phyloP scores from a whole-genome alignment of 2,329 filamentous ascomycete genomes.

The Ophiostoma tasmaniense region DNA sequence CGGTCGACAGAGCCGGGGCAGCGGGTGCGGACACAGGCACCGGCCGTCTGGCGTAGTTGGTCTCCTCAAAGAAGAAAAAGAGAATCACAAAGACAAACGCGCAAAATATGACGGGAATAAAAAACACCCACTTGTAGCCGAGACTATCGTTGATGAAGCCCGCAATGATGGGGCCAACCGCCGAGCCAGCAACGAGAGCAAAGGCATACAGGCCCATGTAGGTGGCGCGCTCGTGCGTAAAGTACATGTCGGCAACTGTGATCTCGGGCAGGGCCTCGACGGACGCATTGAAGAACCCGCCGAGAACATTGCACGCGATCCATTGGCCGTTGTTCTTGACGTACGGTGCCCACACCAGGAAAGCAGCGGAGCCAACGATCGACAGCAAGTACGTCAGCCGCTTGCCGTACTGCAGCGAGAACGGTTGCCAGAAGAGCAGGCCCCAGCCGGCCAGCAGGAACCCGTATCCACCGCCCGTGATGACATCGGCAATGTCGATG shows the following conservation, averaged over 20 bases:
- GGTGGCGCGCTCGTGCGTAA: conserved; percentile 26
- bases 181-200: conserved; percentile 36
- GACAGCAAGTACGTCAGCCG: conserved; percentile 21
- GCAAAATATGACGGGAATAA: conserved; percentile 46
- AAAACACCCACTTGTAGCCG: conserved; percentile 43
- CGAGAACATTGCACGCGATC: conserved; percentile 36
- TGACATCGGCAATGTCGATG: conserved; percentile 41
- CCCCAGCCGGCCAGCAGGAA: conserved; percentile 36
- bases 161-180: conserved; percentile 38
- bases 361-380: conserved; percentile 24
- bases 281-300: conserved; percentile 36
- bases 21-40: too few species aligned
- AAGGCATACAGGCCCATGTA: conserved; percentile 37
- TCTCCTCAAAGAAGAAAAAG: conserved; percentile 54
- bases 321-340: conserved; percentile 22
- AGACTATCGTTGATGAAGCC: conserved; percentile 41
- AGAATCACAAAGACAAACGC: conserved; percentile 41
- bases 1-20: too few species aligned
- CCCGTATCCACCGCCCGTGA: conserved; percentile 18
- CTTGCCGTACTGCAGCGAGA: conserved; percentile 36
- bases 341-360: conserved; percentile 27
- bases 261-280: conserved; percentile 41
- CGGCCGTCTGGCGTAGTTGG: conserved; percentile 35
- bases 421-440: conserved; percentile 39
- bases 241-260: conserved; percentile 23